phyloP scores from a whole-genome alignment of 2,329 filamentous ascomycete genomes.

The Ophiostoma sp. region DNA sequence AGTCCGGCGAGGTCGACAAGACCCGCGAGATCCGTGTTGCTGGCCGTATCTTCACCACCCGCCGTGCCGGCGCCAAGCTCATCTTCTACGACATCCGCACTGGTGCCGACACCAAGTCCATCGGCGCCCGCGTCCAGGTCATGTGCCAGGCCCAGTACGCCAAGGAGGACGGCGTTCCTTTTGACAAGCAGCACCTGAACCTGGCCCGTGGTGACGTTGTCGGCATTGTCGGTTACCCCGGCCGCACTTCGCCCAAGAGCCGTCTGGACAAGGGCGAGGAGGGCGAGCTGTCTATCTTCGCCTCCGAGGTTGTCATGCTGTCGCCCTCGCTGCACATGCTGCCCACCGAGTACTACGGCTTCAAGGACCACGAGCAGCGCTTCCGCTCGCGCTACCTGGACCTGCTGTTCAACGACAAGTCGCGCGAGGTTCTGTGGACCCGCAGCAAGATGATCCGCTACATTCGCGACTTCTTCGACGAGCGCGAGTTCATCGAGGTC shows the following conservation, averaged over 20 bases:
- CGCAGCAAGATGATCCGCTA: constrained; percentile 84
- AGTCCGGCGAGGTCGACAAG: constrained; percentile 78
- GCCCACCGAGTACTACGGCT: constrained; percentile 85
- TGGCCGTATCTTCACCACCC: constrained; percentile 84
- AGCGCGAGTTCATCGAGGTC: constrained; percentile 83
- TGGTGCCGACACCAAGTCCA: constrained; percentile 48
- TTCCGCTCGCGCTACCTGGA: constrained; percentile 93
- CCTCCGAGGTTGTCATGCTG: constrained; percentile 75
- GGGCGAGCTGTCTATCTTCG: constrained; percentile 92
- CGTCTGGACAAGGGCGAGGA: constrained; percentile 71
- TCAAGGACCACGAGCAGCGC: constrained; percentile 91
- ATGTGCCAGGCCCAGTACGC: constrained; percentile 84
- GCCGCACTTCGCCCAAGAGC: constrained; percentile 83
- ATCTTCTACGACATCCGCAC: constrained; percentile 82
- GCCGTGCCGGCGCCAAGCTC: constrained; percentile 74
- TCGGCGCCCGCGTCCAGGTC: constrained; percentile 77
- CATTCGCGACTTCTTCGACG: constrained; percentile 83
- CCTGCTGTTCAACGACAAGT: constrained; percentile 90
- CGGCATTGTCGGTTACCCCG: constrained; percentile 77
- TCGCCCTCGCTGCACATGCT: constrained; percentile 88
- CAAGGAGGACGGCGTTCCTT: constrained; percentile 55
- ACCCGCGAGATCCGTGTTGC: constrained; percentile 72
- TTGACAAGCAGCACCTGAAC: constrained; percentile 83
- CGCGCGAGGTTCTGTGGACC: constrained; percentile 76
- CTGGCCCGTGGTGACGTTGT: constrained; percentile 90